These are phyloP conservation scores for Penicillium psychrofluorescens DNA, from an alignment of 495 filamentous ascomycete genomes.

Conservation along the genomic window DNA sequence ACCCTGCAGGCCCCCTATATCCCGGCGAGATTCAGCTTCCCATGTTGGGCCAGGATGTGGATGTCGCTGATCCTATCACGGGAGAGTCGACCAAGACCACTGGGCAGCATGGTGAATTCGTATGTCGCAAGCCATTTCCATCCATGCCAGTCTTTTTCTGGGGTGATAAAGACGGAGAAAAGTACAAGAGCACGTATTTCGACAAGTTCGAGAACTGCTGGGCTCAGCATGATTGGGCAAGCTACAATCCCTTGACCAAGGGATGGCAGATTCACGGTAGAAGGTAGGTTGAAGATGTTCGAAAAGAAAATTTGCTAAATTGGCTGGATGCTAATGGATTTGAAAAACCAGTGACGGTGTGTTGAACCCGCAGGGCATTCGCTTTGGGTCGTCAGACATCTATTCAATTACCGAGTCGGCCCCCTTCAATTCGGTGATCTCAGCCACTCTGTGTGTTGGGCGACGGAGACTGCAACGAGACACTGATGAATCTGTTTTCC, in stretches of 20 bases:
- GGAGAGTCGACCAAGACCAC: conserved; percentile 39
- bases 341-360: conserved; percentile 59
- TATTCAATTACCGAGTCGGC: conserved; percentile 57
- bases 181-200: conserved; percentile 62
- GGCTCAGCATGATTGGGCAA: conserved; percentile 60
- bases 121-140: conserved; percentile 57
- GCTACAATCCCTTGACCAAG: conserved; percentile 53
- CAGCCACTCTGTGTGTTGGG: conserved; percentile 62
- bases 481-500: conserved; percentile 59
- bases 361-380: conserved; percentile 63
- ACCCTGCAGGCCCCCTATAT: conserved; percentile 59
- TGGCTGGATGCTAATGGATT: conserved; percentile 24
- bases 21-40: conserved; percentile 59
- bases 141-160: conserved; percentile 67
- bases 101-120: conserved; percentile 51
- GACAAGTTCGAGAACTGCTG: conserved; percentile 37
- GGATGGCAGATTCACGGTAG: conserved; percentile 68
- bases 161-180: conserved; percentile 45
- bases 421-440: conserved; percentile 46
- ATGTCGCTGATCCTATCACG: conserved; percentile 52
- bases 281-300: conserved; percentile 39
- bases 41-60: conserved; percentile 52
- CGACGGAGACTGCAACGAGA: conserved; percentile 53
- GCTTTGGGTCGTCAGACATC: conserved; percentile 68
- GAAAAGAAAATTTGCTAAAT: not conserved